Base-by-base conservation (phyloP, 306 rosid species). In the Trifolium subterraneum region DNA sequence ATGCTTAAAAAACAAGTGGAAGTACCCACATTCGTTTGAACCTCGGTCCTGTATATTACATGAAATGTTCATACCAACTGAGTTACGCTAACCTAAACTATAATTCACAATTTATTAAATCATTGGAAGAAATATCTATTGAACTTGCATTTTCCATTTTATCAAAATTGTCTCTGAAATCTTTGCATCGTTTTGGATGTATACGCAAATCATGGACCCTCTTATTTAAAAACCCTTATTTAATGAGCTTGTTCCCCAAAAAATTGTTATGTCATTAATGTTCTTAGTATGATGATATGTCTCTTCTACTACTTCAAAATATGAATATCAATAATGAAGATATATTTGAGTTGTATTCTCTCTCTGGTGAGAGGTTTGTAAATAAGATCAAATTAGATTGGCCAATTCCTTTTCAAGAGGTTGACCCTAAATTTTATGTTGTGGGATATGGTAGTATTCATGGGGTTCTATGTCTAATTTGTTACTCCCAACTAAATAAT, bases 391-490 rank as follows among this genome's bases (percentile, higher is more conserved):
- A 55, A 4, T 22, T 55, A 10, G 15, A 56, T 11, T 56, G 62
- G 35, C 62, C 62, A 56, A 56, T 22, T 56, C 35, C 16, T 10
- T 55, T 55, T 55, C n/a, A 55, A 11, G 62, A 55, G 20, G n/a
- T 10, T 11, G 33, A 22, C 15, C 62, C 35, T 10, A 4, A 11
- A 10, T 56, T 56, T 56, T 33, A 22, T 56, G 10, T 56, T 23
- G 29, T 56, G 16, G 62, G 33, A 56, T 23, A 22, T 2, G 20
- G 3, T 2, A n/a, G 22, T 48, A 48, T 48, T 48, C 16, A 48
- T 7, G 55, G 55, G 4, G 6, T n/a, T n/a, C 20, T 48, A n/a
- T 48, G 55, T 48, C 10, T 48, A 48, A 16, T 48, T 48, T 4
- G 35, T 5, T 10, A 11, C 33, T 22, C 3, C 2, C 9, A 56